Conservation (phyloP, 495 filamentous ascomycete species). For the Staphylotrichum longicolle region DNA sequence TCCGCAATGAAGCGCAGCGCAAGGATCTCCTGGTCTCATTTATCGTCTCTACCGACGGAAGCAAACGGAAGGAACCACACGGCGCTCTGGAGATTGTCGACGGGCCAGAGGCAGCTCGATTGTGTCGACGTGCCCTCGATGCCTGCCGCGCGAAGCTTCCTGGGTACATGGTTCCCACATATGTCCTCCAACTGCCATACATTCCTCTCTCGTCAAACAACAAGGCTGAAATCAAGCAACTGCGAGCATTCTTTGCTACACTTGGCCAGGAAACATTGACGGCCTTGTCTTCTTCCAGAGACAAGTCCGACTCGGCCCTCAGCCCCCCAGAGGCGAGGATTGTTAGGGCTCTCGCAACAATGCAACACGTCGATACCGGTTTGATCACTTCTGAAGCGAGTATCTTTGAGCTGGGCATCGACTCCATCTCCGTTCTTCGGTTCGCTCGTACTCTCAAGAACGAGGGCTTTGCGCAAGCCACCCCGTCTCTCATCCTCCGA, state of each 20-base stretch:
- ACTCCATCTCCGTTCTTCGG: conserved; percentile 75
- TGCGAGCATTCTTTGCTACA: conserved; percentile 57
- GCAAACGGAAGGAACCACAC: conserved; percentile 1
- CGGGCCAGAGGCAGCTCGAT: conserved; percentile 20
- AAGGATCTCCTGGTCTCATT: conserved; percentile 72
- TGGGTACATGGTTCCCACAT: conserved; percentile 74
- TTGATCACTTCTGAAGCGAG: conserved; percentile 56
- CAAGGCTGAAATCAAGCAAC: conserved; percentile 65
- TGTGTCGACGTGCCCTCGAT: conserved; percentile 40
- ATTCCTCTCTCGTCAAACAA: conserved; percentile 73
- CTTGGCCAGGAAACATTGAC: conserved; percentile 57
- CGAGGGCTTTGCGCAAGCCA: conserved; percentile 54
- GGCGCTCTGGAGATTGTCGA: conserved; percentile 32
- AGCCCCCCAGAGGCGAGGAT: conserved; percentile 48
- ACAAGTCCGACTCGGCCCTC: conserved; percentile 20
- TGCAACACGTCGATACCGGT: conserved; percentile 42
- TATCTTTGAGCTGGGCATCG: conserved; percentile 78
- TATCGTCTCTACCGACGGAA: conserved; percentile 40
- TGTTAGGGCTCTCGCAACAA: conserved; percentile 48
- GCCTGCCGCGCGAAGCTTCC: conserved; percentile 62
- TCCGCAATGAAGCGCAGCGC: conserved; percentile 54
- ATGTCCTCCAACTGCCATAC: conserved; percentile 60
- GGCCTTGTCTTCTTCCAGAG: conserved; percentile 19
- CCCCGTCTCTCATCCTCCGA: conserved; percentile 63
- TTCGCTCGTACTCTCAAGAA: conserved; percentile 54